Base-by-base conservation (phyloP, 805 yeast genomes). In the Priceomyces fermenticarens region DNA sequence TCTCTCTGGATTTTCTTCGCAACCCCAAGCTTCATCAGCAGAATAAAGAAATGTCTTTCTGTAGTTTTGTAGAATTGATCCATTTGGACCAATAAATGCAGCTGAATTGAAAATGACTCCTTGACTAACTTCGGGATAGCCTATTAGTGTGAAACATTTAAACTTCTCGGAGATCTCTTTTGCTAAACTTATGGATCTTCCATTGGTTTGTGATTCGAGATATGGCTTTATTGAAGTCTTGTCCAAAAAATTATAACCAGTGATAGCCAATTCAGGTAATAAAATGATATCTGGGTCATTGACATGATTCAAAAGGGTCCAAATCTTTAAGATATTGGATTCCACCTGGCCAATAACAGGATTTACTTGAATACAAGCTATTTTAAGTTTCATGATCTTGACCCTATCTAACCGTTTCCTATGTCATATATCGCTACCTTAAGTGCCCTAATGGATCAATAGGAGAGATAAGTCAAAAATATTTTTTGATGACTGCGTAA, bases 1-100 rank as follows among this genome's bases (percentile, higher is more conserved):
- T 29, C 52, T 49, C 2, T 57, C 62, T 0, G 85, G 83, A 36
- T 83, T 82, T 53, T 86, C 95, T 2, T 55, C 45, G 41, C 88
- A 82, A 0, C 93, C 95, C 93, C 95, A 89, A 0, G 51, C 64
- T 42, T 83, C 84, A 57, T 90, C 97, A 0, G 95, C 78, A 41
- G 81, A 81, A 58, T 85, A 90, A 9, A 90, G 57, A 52, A 83
- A 85, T 0, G 85, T 72, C 58, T 90, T 90, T 26, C 91, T 67
- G 57, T 90, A 89, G 54, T 84, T 82, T 53, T 73, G 72, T 2
- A 86, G 51, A 2, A 82, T 51, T 0, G 67, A 47, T 0, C 96
- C 96, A 2, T 52, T 39, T 0, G 83, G 81, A 26, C 75, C 64
- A 1, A 84, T 72, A 35, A 90, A 73, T 30, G 79, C 65, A 0